Conservation (phyloP, 768 basidiomycete species). For the Cyclocybe aegerita region DNA sequence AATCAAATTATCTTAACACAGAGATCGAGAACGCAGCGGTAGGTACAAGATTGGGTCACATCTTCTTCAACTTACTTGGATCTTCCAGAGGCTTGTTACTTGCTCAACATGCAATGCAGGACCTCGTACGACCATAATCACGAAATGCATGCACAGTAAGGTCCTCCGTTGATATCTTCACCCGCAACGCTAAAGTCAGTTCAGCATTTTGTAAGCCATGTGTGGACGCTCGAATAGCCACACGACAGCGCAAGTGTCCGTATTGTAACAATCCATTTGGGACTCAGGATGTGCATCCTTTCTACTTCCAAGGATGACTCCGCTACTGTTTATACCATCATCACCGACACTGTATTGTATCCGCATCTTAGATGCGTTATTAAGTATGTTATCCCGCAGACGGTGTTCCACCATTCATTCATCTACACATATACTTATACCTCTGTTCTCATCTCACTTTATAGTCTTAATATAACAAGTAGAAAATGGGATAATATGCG, state of each 20-base stretch:
- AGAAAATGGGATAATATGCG: conserved; percentile 17
- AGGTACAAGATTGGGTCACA: background rate
- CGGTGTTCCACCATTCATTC: conserved; percentile 10
- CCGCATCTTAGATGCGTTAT: conserved; percentile 12
- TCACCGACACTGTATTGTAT: conserved; percentile 16
- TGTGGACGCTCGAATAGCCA: conserved; percentile 83
- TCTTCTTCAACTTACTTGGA: background rate
- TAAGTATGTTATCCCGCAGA: conserved; percentile 10
- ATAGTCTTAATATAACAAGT: conserved; percentile 16
- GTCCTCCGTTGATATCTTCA: conserved; percentile 17
- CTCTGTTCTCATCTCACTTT: conserved; percentile 13
- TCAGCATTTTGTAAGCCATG: conserved; percentile 84
- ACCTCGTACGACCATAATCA: conserved; percentile 78
- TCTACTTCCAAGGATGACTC: conserved; percentile 46
- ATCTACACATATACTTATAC: conserved; percentile 11
- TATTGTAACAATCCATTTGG: conserved; percentile 83
- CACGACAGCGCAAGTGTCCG: conserved; percentile 93
- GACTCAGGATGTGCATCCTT: conserved; percentile 68
- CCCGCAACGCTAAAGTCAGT: background rate
- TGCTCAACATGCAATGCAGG: conserved; percentile 85
- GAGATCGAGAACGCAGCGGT: conserved; percentile 8
- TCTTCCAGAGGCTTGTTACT: conserved; percentile 68
- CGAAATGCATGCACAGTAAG: conserved; percentile 92
- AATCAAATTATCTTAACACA: conserved; percentile 3
- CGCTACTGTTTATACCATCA: conserved; percentile 14